These are phyloP conservation scores for Candida ortonii DNA, from an alignment of 805 yeast genomes.

Conservation along the genomic window DNA sequence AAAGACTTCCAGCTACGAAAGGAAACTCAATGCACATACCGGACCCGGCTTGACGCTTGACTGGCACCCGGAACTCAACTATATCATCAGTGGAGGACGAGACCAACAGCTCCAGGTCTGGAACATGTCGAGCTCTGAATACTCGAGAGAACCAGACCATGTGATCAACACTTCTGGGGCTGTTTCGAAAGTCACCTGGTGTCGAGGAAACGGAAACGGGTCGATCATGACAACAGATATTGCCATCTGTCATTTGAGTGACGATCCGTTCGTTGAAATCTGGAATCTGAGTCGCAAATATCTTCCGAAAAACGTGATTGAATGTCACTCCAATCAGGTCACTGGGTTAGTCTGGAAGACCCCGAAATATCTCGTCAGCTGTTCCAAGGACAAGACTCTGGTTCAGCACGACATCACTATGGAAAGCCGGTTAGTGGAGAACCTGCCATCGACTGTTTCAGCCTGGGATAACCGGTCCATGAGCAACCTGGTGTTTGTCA, in stretches of 20 bases:
- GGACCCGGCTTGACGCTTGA: conserved; percentile 88
- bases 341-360: conserved; percentile 58
- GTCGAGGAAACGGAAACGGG: conserved; percentile 38
- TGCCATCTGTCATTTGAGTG: conserved; percentile 71
- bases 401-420: conserved; percentile 45
- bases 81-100: conserved; percentile 87
- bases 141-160: conserved; percentile 56
- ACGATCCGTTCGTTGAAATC: conserved; percentile 66
- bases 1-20: conserved; percentile 57
- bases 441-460: conserved; percentile 48
- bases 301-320: conserved; percentile 60
- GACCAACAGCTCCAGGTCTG: conserved; percentile 81
- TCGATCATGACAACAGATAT: conserved; percentile 58
- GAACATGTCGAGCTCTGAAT: conserved; percentile 49
- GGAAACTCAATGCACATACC: conserved; percentile 80
- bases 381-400: conserved; percentile 49
- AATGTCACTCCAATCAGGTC: conserved; percentile 46
- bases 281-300: conserved; percentile 70
- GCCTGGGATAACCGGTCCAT: conserved; percentile 54
- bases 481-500: conserved; percentile 49
- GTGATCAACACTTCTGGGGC: conserved; percentile 75
- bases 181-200: conserved; percentile 74
- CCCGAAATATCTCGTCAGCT: conserved; percentile 44
- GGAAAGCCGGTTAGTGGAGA: conserved; percentile 45
- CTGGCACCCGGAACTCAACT: conserved; percentile 83